phyloP scores from a whole-genome alignment of 208 protist genomes.

The Wallacemonas sp. region DNA sequence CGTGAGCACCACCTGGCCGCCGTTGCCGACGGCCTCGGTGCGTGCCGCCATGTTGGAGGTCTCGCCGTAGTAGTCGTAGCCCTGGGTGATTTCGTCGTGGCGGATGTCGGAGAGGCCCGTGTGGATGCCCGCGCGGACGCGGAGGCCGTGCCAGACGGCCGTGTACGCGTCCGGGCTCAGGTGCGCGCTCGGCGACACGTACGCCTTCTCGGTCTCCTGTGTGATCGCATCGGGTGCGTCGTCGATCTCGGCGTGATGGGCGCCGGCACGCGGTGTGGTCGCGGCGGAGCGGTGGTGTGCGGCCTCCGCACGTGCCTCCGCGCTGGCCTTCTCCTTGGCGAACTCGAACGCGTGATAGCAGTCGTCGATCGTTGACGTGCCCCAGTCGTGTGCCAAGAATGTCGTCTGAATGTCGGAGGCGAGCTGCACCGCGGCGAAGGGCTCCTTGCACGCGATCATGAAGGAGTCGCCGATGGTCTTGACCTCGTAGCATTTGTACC shows the following conservation, averaged over 20 bases:
- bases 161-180: constrained; percentile 39
- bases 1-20: constrained; percentile 74
- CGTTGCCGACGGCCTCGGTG: constrained; percentile 67
- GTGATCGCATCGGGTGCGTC: too few species aligned
- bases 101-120: constrained; percentile 62
- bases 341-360: constrained; percentile 53
- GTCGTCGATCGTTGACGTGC: constrained; percentile 37
- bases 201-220: not conserved
- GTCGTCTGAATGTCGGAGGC: constrained; percentile 50
- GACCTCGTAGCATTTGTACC: constrained; percentile 81
- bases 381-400: constrained; percentile 61
- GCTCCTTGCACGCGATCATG: constrained; percentile 75
- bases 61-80: constrained; percentile 86
- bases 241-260: too few species aligned
- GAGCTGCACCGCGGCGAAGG: constrained; percentile 43
- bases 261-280: too few species aligned
- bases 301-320: constrained; percentile 12
- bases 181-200: constrained; percentile 28
- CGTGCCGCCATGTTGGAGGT: constrained; percentile 83
- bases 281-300: constrained; percentile 8
- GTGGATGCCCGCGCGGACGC: constrained; percentile 64
- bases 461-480: constrained; percentile 89
- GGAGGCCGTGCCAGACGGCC: constrained; percentile 43
- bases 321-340: constrained; percentile 20
- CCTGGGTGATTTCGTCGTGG: constrained; percentile 54